A percentile compares a stretch with the other conserved stretches of the same genome.
phyloP scores from a whole-genome alignment of 1,284 basidiomycete genomes.

The Cutaneotrichosporon mucoides region DNA sequence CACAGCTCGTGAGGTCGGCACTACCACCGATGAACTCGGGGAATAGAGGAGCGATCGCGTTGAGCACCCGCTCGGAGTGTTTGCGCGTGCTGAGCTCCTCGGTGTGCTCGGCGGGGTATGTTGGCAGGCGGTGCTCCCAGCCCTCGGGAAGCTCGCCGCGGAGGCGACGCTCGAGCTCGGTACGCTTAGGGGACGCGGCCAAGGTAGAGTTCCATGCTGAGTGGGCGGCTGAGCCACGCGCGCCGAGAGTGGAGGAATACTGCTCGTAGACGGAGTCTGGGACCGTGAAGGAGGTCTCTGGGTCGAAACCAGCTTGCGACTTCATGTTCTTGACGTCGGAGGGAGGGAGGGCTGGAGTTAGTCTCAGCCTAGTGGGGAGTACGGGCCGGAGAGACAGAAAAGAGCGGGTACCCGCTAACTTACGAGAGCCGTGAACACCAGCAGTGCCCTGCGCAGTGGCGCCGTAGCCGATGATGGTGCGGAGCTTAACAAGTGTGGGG shows the following conservation, averaged over 20 bases:
- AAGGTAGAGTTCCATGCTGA: slow-evolving; percentile 71
- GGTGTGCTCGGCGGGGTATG: slow-evolving; percentile 67
- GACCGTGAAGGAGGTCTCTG: slow-evolving; percentile 73
- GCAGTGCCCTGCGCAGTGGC: slow-evolving; percentile 64
- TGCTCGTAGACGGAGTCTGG: slow-evolving; percentile 68
- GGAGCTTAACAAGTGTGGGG: slow-evolving; percentile 79
- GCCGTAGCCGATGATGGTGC: slow-evolving; percentile 90
- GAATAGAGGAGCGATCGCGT: slow-evolving; percentile 65
- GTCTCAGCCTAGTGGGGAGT: slow-evolving; percentile 45
- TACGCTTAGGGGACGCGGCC: slow-evolving; percentile 70
- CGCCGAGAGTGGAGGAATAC: slow-evolving; percentile 61
- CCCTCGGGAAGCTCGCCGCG: slow-evolving; percentile 73
- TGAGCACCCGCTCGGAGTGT: slow-evolving; percentile 84
- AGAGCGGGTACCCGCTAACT: slow-evolving; percentile 61
- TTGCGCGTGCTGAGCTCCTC: slow-evolving; percentile 81
- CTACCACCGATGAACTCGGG: slow-evolving; percentile 87
- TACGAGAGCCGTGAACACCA: too few species aligned
- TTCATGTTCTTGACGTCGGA: slow-evolving; percentile 85
- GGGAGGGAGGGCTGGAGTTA: slow-evolving; percentile 85
- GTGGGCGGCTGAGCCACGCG: slow-evolving; percentile 70
- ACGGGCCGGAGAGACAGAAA: too few species aligned
- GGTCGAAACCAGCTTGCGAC: slow-evolving; percentile 76
- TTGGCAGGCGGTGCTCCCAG: slow-evolving; percentile 82
- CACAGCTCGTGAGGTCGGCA: slow-evolving; percentile 87
- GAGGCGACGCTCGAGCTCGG: slow-evolving; percentile 80